Conservation (phyloP, 768 basidiomycete species). For the Tulasnella sp. region DNA sequence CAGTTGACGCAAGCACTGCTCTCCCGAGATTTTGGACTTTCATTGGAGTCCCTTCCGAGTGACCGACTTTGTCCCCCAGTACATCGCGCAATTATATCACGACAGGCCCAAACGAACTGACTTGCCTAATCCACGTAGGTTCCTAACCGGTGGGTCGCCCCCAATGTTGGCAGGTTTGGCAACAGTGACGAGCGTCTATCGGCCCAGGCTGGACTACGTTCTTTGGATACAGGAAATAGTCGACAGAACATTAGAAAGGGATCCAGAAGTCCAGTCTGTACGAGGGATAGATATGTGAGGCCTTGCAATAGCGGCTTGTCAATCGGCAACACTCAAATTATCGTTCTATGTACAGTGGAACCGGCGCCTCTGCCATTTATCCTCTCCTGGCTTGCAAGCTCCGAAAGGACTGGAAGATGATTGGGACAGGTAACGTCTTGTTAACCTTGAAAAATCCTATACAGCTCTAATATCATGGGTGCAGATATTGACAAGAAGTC, state of each 20-base stretch:
- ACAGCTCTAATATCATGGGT: neutral
- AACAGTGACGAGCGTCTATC: neutral
- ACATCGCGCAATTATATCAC: constrained; percentile 26
- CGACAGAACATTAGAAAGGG: constrained; percentile 24
- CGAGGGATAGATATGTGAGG: constrained; percentile 67
- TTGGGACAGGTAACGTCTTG: constrained; percentile 53
- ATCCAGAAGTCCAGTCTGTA: constrained; percentile 26
- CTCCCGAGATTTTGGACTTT: constrained; percentile 60
- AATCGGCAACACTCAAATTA: neutral
- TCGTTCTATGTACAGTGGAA: constrained; percentile 50
- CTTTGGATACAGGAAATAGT: constrained; percentile 75
- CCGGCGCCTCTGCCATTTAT: constrained; percentile 86
- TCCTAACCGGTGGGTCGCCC: constrained; percentile 52
- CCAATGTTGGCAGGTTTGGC: neutral
- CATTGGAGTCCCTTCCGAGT: constrained; percentile 46
- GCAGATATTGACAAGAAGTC: constrained; percentile 69
- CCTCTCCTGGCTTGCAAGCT: constrained; percentile 61
- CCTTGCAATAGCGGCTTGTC: neutral
- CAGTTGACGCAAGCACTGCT: constrained; percentile 73
- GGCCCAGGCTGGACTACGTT: constrained; percentile 72
- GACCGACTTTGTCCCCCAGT: constrained; percentile 86
- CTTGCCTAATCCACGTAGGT: constrained; percentile 37
- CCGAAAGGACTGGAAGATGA: constrained; percentile 48
- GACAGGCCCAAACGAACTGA: neutral
- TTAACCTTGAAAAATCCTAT: neutral